Base-by-base conservation (phyloP, 1,139 yeast genomes). In the Blastobotrys raffinosifermentans region DNA sequence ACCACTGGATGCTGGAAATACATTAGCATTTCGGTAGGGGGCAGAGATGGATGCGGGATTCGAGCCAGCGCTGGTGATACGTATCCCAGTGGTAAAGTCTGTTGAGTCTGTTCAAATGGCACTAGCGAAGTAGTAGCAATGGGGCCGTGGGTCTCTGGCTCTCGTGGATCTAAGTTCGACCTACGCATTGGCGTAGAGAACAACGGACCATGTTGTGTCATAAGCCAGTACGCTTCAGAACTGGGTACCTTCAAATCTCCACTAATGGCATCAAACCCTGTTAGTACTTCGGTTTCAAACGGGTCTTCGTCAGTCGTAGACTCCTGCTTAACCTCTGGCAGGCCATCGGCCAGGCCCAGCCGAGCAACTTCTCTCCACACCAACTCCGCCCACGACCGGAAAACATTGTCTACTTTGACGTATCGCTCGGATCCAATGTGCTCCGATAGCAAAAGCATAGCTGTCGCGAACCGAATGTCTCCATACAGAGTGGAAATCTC, bases 1-100 rank as follows among this genome's bases (percentile, higher is more conserved):
- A 94, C 83, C 44, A 82, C 83, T 10, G 96, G 96, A 58, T 87
- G 95, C 50, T 81, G 70, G 54, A 84, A 83, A 40, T 74, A 76
- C 35, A 74, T 71, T 60, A 86, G 66, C 40, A 86, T 72, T 47
- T 80, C 84, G 1, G 84, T 72, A 2, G 85, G 80, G 4, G 77
- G 72, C 19, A 70, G 58, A 2, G 80, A 73, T 3, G 89, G 84
- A 41, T 77, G 73, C 6, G 84, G 82, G 15, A 79, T 70, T 38
- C 73, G 65, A 9, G 31, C 10, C 26, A 29, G 14, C 6, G 61
- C 50, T 8, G 76, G 77, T 2, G 81, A 72, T 35, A 79, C 63
- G 21, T 69, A 61, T 31, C 76, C 81, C 47, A 78, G 57, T 34
- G 73, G 63, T 48, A 72, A 46, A 8, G 27, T 8, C 7, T 8